phyloP scores from a whole-genome alignment of 1,284 basidiomycete genomes.

The Sphaerobolus stellatus region DNA sequence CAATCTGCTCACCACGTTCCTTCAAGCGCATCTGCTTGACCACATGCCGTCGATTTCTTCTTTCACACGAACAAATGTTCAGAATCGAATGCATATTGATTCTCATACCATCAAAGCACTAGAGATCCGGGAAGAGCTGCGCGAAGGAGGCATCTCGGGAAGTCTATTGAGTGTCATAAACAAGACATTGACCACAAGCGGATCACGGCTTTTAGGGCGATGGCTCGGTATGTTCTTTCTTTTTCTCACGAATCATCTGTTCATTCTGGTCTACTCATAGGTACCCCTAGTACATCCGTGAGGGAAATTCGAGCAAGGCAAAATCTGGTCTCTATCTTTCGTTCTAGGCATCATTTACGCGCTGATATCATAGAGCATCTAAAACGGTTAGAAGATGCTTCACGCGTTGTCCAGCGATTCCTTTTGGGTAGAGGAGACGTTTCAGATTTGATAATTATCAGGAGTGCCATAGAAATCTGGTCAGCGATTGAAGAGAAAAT shows the following conservation, averaged over 20 bases:
- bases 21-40: conserved; percentile 74
- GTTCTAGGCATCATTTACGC: conserved; percentile 61
- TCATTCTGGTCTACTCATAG: conserved; percentile 37
- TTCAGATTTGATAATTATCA: conserved; percentile 64
- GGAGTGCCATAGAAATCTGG: conserved; percentile 63
- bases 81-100: conserved; percentile 84
- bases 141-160: conserved; percentile 72
- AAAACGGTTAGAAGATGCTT: conserved; percentile 66
- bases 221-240: conserved; percentile 63
- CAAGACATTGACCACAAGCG: conserved; percentile 78
- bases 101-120: conserved; percentile 86
- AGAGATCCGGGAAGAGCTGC: conserved; percentile 78
- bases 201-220: conserved; percentile 72
- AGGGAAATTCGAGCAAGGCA: conserved; percentile 74
- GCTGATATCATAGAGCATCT: conserved; percentile 65
- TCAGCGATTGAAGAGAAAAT: conserved; percentile 47
- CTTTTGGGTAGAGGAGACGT: conserved; percentile 67
- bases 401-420: conserved; percentile 80
- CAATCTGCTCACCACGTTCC: conserved; percentile 64
- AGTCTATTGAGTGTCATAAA: conserved; percentile 79
- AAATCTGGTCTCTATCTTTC: conserved; percentile 77
- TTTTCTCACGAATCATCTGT: background rate
- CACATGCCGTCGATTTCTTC: conserved; percentile 67
- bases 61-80: conserved; percentile 59
- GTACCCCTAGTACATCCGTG: conserved; percentile 82